Base-by-base conservation (phyloP, 345 rosid species). In the Euphorbia tirucalli region DNA sequence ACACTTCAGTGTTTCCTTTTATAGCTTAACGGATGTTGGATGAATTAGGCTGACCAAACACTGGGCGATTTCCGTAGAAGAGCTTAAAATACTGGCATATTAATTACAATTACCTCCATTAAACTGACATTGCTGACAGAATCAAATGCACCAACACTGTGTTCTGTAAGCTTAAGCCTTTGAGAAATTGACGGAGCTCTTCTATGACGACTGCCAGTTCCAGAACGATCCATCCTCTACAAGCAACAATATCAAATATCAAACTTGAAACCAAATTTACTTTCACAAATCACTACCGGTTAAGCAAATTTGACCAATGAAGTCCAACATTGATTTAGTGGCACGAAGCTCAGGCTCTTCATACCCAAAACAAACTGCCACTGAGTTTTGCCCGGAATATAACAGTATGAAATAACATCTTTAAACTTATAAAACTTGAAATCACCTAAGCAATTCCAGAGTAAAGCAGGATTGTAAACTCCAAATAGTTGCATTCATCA, bases 171-270 rank as follows among this genome's bases (percentile, higher is more conserved):
- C 88, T 84, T 88, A 71, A 87, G 90, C 88, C 75, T 89, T 43
- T 87, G 96, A 43, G 83, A 83, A 72, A 77, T 74, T 37, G 90
- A 87, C 1, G 90, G 77, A 16, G 88, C 55, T 88, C 93, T 86
- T 89, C 91, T 86, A 63, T 87, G 89, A 63, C 86, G 89, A 79
- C 90, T 84, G 59, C 90, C 87, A 21, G 85, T 86, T 71, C 96
- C 99, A 58, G 97, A 88, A 70, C 87, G 86, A 74, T 95, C 98
- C 86, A 85, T 83, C 80, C 96, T 88, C 97, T 92, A 72, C 76
- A 80, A 79, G 78, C 39, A 78, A 78, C 8, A 9, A 77, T 37
- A 25, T 25, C 37, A 65, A 65, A 43, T 44, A 22, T 49, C 73
- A n/a, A 73, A 24, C 43, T 64, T 7, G 61, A 55, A 68, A 58